Evolutionary conservation across 306 rosid genomes (phyloP).

Genomic region (Comarum palustre): DNA sequence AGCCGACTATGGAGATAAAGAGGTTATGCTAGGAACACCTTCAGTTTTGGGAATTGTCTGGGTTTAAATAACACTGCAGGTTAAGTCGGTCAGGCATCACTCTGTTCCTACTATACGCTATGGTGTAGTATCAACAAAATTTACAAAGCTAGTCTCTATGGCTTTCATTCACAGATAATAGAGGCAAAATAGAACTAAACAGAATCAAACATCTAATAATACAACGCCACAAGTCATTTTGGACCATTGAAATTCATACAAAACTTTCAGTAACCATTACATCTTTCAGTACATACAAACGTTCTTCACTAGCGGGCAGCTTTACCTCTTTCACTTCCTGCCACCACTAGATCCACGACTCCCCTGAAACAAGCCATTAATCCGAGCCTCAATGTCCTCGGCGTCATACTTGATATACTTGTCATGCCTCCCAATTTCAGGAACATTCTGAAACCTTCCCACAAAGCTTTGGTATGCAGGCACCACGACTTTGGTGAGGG

Average conservation of each 20-base stretch:
- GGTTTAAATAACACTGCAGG: background rate
- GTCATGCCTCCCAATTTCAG: conserved; percentile 56
- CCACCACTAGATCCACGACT: conserved; percentile 52
- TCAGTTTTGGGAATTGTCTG: background rate
- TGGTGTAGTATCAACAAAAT: background rate
- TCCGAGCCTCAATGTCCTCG: conserved; percentile 56
- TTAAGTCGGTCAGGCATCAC: background rate
- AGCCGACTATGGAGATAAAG: background rate
- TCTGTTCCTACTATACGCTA: background rate
- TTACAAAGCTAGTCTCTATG: background rate
- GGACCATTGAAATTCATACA: conserved; percentile 27
- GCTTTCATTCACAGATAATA: conserved; percentile 11
- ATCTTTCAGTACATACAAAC: conserved; percentile 38
- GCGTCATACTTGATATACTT: conserved; percentile 50
- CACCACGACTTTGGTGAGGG: conserved; percentile 50
- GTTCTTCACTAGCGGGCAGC: conserved; percentile 14
- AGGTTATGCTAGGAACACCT: background rate
- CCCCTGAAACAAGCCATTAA: conserved; percentile 56
- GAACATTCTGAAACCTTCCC: conserved; percentile 48
- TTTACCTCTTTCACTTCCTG: conserved; percentile 48
- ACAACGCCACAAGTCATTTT: conserved; percentile 26
- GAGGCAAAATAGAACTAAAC: conserved; percentile 9
- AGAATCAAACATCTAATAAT: conserved; percentile 15
- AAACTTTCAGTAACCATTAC: conserved; percentile 27
- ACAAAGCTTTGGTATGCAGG: conserved; percentile 73